phyloP scores from a whole-genome alignment of 2,329 filamentous ascomycete species.

The Lecanicillium sp. region DNA sequence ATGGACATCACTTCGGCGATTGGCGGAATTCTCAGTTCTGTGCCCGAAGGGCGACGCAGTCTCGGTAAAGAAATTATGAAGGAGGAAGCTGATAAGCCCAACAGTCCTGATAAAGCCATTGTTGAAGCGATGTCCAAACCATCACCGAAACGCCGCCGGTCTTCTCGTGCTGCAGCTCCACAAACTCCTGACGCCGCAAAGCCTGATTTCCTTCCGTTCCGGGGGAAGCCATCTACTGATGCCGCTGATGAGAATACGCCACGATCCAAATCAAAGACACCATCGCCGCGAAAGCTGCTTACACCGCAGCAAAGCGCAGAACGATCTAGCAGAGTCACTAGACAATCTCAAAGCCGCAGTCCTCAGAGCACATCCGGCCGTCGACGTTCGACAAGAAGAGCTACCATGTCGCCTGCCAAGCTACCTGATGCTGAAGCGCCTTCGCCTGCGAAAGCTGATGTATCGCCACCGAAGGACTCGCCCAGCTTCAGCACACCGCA shows the following conservation, averaged over 20 bases:
- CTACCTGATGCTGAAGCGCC: neutral
- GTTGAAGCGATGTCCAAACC: constrained; percentile 16
- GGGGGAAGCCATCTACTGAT: constrained; percentile 24
- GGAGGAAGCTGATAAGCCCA: constrained; percentile 44
- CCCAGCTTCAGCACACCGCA: constrained; percentile 18
- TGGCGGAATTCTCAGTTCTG: constrained; percentile 48
- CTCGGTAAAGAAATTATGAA: constrained; percentile 51
- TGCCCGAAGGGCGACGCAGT: constrained; percentile 16
- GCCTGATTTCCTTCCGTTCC: constrained; percentile 47
- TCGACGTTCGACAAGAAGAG: constrained; percentile 3
- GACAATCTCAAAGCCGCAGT: constrained; percentile 2
- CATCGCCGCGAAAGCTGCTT: constrained; percentile 11
- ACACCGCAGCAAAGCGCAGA: constrained; percentile 35
- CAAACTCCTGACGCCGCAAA: constrained; percentile 33
- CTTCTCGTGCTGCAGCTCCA: constrained; percentile 2
- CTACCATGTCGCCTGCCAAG: neutral
- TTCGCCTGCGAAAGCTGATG: neutral
- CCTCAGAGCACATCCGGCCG: neutral
- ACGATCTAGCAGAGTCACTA: neutral
- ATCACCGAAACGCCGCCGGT: constrained; percentile 24
- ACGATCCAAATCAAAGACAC: constrained; percentile 14
- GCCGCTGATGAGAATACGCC: constrained; percentile 5
- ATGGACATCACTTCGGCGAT: constrained; percentile 60
- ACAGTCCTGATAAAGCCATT: constrained; percentile 32
- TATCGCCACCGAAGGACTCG: neutral